phyloP scores from a whole-genome alignment of 768 basidiomycete species.

The Hypholoma sublateritium region DNA sequence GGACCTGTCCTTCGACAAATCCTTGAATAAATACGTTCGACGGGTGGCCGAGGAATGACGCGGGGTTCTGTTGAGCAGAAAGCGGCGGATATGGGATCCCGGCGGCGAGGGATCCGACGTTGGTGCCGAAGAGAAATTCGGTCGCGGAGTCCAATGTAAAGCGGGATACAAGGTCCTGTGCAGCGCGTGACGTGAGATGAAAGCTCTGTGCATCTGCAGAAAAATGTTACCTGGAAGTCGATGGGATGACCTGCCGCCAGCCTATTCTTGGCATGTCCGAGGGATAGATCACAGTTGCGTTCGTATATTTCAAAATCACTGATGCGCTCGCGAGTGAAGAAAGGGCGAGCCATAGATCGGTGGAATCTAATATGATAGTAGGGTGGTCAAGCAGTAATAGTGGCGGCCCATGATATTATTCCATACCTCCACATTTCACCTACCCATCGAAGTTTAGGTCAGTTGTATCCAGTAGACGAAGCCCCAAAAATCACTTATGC shows the following conservation, averaged over 20 bases:
- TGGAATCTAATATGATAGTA: constrained; percentile 41
- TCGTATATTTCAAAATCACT: constrained; percentile 64
- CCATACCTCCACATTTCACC: constrained; percentile 68
- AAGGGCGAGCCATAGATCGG: constrained; percentile 65
- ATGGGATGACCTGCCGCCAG: constrained; percentile 46
- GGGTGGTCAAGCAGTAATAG: not conserved
- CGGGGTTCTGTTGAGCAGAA: constrained; percentile 24
- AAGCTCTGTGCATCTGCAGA: not conserved
- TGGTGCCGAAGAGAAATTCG: constrained; percentile 54
- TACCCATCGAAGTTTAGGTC: not conserved
- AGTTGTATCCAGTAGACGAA: constrained; percentile 13
- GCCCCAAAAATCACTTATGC: constrained; percentile 12
- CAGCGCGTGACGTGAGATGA: not conserved
- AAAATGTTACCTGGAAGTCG: constrained; percentile 51
- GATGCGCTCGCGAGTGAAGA: constrained; percentile 61
- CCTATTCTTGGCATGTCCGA: constrained; percentile 43
- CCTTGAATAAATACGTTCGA: constrained; percentile 46
- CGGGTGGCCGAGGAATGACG: constrained; percentile 29
- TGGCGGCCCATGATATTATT: not conserved
- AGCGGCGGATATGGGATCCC: constrained; percentile 50
- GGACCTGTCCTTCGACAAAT: constrained; percentile 46
- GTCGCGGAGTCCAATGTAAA: constrained; percentile 66
- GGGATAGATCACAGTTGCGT: constrained; percentile 47
- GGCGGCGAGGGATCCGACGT: constrained; percentile 45
- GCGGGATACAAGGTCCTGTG: constrained; percentile 39